A percentile compares a stretch with the other conserved stretches of the same genome.
These are phyloP conservation scores for Ceratobasidium theobromae DNA, from an alignment of 1,284 basidiomycete species.

Conservation along the genomic window DNA sequence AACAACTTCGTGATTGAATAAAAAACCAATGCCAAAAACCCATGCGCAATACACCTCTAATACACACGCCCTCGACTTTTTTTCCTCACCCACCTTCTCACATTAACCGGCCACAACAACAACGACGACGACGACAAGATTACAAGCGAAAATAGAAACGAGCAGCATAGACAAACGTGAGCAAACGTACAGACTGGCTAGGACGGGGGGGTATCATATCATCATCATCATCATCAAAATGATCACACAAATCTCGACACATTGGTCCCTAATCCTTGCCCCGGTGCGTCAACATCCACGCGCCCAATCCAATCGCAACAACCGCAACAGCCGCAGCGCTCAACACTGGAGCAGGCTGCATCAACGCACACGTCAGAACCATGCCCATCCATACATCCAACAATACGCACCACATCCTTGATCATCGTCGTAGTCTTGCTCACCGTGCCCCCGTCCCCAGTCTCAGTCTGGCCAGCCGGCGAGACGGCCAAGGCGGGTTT, in stretches of 20 bases:
- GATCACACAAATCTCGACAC: neutral
- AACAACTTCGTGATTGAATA: slow-evolving; percentile 25
- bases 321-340: slow-evolving; percentile 14
- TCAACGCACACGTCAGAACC: slow-evolving; percentile 4
- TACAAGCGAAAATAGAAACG: slow-evolving; percentile 5
- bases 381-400: slow-evolving; percentile 7
- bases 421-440: neutral
- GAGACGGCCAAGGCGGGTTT: neutral
- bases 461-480: neutral
- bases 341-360: slow-evolving; percentile 12
- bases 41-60: neutral
- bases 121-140: neutral
- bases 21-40: slow-evolving; percentile 7
- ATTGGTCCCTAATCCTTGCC: slow-evolving; percentile 11
- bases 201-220: neutral
- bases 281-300: slow-evolving; percentile 26
- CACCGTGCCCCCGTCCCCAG: neutral
- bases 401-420: slow-evolving; percentile 31
- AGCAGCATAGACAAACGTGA: too few species aligned
- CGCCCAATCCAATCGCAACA: slow-evolving; percentile 12
- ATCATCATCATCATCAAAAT: neutral
- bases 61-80: neutral
- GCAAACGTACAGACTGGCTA: neutral
- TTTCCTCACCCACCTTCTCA: too few species aligned
- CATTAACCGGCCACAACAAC: too few species aligned